phyloP scores from a whole-genome alignment of 106 monocot species.

The Phalaenopsis equestris region DNA sequence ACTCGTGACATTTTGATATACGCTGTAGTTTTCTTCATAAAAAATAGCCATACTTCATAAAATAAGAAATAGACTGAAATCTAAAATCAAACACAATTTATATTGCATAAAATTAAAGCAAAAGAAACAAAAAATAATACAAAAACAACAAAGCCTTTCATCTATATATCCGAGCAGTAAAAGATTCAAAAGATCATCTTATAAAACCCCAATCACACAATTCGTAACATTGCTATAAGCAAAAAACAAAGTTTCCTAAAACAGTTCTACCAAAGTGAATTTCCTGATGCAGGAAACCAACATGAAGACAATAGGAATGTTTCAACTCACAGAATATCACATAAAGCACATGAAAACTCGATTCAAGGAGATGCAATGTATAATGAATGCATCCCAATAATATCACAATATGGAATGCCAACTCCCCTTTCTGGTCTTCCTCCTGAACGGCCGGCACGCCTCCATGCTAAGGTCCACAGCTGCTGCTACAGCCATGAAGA shows the following conservation, averaged over 20 bases:
- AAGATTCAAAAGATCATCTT: not conserved
- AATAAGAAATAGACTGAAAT: no score
- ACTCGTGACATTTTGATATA: no score
- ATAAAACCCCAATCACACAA: not conserved
- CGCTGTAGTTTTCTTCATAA: no score
- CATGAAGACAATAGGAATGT: not conserved
- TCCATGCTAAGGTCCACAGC: slow-evolving; percentile 87
- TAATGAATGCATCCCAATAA: not conserved
- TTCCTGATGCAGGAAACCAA: not conserved
- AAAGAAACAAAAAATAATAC: no score
- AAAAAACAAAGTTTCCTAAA: not conserved
- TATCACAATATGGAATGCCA: slow-evolving; percentile 24
- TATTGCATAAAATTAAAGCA: no score
- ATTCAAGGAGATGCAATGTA: not conserved
- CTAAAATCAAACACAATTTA: no score
- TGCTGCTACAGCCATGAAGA: slow-evolving; percentile 81
- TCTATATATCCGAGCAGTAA: not conserved
- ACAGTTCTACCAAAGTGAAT: not conserved
- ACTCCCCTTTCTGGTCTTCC: slow-evolving; percentile 29
- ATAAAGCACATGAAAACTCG: not conserved
- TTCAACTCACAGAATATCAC: not conserved
- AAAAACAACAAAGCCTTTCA: not conserved
- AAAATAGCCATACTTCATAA: no score
- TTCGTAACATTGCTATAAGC: not conserved
- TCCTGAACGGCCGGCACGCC: slow-evolving; percentile 69